Evolutionary conservation across 768 basidiomycete species (phyloP).

Genomic region (Ramaria sp.): DNA sequence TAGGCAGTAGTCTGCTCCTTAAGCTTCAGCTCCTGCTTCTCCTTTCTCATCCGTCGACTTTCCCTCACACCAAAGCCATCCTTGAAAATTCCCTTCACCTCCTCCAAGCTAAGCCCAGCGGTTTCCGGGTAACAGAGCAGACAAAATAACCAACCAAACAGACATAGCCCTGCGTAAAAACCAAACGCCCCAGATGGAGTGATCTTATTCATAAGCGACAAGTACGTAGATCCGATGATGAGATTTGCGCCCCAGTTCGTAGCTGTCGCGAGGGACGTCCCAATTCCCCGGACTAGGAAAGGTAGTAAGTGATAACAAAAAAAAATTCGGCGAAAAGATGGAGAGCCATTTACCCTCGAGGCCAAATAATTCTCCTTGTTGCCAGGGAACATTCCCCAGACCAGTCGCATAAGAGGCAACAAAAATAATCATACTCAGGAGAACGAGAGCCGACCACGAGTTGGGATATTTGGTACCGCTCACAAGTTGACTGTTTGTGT

Average conservation of each 20-base stretch:
- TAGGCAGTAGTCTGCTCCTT: too few relatives aligned
- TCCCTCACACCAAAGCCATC: constrained; percentile 54
- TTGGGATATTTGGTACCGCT: constrained; percentile 47
- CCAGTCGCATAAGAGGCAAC: constrained; percentile 76
- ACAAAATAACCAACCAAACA: constrained; percentile 60
- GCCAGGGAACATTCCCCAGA: constrained; percentile 77
- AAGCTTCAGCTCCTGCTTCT: constrained; percentile 32
- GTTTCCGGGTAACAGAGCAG: constrained; percentile 70
- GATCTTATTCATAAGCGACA: constrained; percentile 63
- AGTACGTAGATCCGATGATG: constrained; percentile 69
- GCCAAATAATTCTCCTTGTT: constrained; percentile 75
- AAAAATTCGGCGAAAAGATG: background rate
- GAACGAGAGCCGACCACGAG: constrained; percentile 54
- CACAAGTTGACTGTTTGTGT: constrained; percentile 50
- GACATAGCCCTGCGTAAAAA: constrained; percentile 64
- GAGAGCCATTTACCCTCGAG: constrained; percentile 48
- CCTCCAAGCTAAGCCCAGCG: constrained; percentile 59
- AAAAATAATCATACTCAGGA: constrained; percentile 76
- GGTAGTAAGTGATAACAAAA: background rate
- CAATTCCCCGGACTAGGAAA: constrained; percentile 56
- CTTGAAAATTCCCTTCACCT: constrained; percentile 51
- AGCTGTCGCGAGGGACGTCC: constrained; percentile 62
- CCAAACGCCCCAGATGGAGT: constrained; percentile 70
- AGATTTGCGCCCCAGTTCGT: constrained; percentile 74
- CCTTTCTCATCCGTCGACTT: constrained; percentile 36